phyloP scores from a whole-genome alignment of 768 basidiomycete species.

The Leccinum rimulosum region DNA sequence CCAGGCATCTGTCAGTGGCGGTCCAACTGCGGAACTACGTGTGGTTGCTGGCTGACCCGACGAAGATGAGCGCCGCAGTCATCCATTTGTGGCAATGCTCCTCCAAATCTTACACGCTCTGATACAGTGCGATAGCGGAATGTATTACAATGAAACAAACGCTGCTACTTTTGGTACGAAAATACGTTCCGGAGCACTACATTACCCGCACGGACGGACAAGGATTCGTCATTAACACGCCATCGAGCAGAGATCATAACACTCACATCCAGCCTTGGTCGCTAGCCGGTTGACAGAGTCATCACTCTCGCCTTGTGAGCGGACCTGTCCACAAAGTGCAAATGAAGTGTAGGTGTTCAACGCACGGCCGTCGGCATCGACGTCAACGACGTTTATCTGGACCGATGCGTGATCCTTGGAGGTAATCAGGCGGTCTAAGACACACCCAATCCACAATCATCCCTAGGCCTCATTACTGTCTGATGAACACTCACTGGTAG shows the following conservation, averaged over 20 bases:
- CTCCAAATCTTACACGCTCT: not conserved
- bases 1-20: slow-evolving; percentile 1
- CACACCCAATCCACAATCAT: slow-evolving; percentile 1
- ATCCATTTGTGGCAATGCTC: slow-evolving; percentile 23
- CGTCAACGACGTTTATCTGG: slow-evolving; percentile 92
- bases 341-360: slow-evolving; percentile 82
- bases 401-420: slow-evolving; percentile 99
- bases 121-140: not conserved
- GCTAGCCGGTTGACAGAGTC: slow-evolving; percentile 96
- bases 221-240: slow-evolving; percentile 9
- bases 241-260: not conserved
- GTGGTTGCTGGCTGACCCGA: not conserved
- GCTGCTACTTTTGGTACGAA: slow-evolving; percentile 84
- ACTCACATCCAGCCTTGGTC: slow-evolving; percentile 92
- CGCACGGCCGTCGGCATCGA: slow-evolving; percentile 85
- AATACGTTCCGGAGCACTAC: slow-evolving; percentile 95
- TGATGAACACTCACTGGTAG: slow-evolving; percentile 72
- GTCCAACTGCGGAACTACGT: slow-evolving; percentile 8
- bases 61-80: slow-evolving; percentile 11
- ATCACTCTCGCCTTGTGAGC: slow-evolving; percentile 94
- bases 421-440: slow-evolving; percentile 91
- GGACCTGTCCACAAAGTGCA: slow-evolving; percentile 90
- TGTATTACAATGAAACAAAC: slow-evolving; percentile 20
- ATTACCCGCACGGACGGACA: slow-evolving; percentile 7
- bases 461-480: not conserved